phyloP scores from a whole-genome alignment of 805 yeast species.

The Wickerhamomyces sydowiorum region DNA sequence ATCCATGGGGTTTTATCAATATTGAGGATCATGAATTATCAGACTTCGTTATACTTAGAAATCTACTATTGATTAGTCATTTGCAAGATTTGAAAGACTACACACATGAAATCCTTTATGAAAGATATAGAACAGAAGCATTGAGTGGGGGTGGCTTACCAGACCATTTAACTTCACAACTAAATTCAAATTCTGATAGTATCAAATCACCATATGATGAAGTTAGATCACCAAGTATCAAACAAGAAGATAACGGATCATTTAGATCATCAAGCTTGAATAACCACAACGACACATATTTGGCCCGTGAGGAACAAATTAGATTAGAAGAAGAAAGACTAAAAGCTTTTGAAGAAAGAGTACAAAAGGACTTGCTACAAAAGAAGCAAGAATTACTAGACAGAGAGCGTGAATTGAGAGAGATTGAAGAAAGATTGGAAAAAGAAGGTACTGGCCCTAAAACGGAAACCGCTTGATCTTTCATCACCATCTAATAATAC shows the following conservation, averaged over 20 bases:
- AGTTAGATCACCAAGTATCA: conserved; percentile 18
- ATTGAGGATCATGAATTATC: conserved; percentile 69
- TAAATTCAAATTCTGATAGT: conserved; percentile 7
- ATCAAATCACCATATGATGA: conserved; percentile 8
- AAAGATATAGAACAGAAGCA: conserved; percentile 84
- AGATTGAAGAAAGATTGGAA: conserved; percentile 66
- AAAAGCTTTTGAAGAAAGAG: conserved; percentile 80
- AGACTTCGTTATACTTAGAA: conserved; percentile 76
- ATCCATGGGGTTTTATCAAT: conserved; percentile 56
- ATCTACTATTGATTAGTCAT: conserved; percentile 76
- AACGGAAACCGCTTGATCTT: not conserved
- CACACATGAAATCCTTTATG: conserved; percentile 84
- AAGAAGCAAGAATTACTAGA: conserved; percentile 79
- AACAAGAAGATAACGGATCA: conserved; percentile 17
- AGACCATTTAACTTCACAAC: conserved; percentile 27
- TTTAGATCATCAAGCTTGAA: conserved; percentile 11
- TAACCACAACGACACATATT: conserved; percentile 34
- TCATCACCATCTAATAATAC: too few relatives aligned
- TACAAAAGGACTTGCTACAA: conserved; percentile 76
- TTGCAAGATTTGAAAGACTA: conserved; percentile 82
- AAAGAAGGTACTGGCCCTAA: conserved; percentile 47
- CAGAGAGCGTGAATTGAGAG: conserved; percentile 80
- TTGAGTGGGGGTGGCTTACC: conserved; percentile 51
- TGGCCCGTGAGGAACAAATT: conserved; percentile 83
- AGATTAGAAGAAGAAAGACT: conserved; percentile 85